A percentile compares a stretch with the other conserved stretches of the same genome.
phyloP scores from a whole-genome alignment of 106 monocot genomes.

The Acorus gramineus region DNA sequence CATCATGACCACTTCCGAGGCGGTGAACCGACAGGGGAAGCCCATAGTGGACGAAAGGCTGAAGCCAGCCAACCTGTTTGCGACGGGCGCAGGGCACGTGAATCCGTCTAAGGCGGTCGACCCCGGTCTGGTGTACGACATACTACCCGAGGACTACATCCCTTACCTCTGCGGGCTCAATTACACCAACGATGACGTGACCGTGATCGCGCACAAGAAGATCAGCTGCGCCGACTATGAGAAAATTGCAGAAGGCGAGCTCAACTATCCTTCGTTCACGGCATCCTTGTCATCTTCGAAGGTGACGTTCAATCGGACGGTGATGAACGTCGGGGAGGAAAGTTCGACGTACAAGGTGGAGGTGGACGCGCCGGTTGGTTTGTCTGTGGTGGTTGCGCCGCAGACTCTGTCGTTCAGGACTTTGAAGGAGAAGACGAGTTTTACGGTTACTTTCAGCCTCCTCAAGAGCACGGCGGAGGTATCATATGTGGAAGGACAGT shows the following conservation, averaged over 20 bases:
- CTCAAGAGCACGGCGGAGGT: too few relatives aligned
- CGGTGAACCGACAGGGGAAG: not conserved
- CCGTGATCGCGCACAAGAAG: too few relatives aligned
- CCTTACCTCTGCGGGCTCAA: constrained; percentile 1
- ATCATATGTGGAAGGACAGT: too few relatives aligned
- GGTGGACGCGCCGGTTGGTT: not conserved
- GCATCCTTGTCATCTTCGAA: not conserved
- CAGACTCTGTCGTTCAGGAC: not conserved
- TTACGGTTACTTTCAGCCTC: not conserved
- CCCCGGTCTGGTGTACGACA: constrained; percentile 1
- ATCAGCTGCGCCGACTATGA: not conserved
- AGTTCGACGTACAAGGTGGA: not conserved
- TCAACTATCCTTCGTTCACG: not conserved
- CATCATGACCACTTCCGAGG: constrained; percentile 1
- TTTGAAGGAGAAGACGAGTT: not conserved
- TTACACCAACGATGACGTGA: not conserved
- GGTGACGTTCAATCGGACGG: not conserved
- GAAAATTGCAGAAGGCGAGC: not conserved
- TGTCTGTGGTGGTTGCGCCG: not conserved
- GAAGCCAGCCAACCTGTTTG: not conserved
- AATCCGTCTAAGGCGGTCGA: constrained; percentile 1
- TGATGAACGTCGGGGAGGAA: not conserved
- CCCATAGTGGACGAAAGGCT: not conserved
- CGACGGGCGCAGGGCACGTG: constrained; percentile 1
- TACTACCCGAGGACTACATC: not conserved